Conservation (phyloP, 352 stramenopile genomes). For the Pythium pectinolyticum region DNA sequence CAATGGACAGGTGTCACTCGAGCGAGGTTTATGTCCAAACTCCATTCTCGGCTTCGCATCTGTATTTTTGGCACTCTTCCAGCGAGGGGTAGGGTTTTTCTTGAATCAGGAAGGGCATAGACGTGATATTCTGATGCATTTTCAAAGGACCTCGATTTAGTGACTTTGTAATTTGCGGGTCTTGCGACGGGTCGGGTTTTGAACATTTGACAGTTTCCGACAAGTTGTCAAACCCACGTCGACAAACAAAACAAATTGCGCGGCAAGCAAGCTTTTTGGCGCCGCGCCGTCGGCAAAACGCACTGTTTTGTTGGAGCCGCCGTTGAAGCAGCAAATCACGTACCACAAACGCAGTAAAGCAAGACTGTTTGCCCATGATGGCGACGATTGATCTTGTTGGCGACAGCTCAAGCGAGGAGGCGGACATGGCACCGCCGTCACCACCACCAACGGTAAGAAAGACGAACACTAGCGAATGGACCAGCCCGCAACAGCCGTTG, state of each 20-base stretch:
- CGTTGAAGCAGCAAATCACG: neutral
- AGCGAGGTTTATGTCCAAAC: neutral
- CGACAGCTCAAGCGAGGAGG: conserved; percentile 16
- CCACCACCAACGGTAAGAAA: conserved; percentile 25
- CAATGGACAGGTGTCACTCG: neutral
- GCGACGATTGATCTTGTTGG: conserved; percentile 25
- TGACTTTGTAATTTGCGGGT: conserved; percentile 3
- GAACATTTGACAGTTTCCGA: too few relatives aligned
- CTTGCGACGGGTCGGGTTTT: neutral
- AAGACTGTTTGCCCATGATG: neutral
- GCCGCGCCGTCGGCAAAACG: conserved; percentile 5
- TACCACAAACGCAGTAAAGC: neutral
- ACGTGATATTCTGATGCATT: neutral
- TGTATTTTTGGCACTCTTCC: conserved; percentile 5
- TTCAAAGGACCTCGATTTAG: neutral
- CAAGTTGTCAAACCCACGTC: neutral
- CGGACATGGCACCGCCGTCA: conserved; percentile 9
- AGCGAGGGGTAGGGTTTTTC: conserved; percentile 1
- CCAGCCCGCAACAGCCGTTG: neutral
- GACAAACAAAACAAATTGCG: conserved; percentile 11
- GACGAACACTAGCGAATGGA: neutral
- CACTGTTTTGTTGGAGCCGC: neutral
- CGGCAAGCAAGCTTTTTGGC: conserved; percentile 31
- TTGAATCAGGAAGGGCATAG: conserved; percentile 3
- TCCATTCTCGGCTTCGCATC: too few relatives aligned